These are phyloP conservation scores for Ceratobasidium sp. DNA, from an alignment of 1,284 basidiomycete genomes.

Conservation along the genomic window DNA sequence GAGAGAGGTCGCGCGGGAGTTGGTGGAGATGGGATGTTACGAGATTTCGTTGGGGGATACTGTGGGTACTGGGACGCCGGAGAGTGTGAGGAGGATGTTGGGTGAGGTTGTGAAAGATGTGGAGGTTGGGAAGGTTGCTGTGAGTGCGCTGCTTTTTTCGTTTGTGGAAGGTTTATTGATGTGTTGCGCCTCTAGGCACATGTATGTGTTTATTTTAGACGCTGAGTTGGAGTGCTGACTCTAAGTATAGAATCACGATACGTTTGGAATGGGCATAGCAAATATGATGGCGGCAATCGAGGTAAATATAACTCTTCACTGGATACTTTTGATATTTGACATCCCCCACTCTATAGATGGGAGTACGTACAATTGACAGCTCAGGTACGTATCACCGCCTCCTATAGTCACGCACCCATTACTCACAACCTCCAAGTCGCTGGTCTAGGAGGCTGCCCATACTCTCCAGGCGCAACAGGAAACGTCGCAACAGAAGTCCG, in stretches of 20 bases:
- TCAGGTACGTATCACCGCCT: conserved; percentile 49
- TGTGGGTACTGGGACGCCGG: conserved; percentile 87
- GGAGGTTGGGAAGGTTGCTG: conserved; percentile 76
- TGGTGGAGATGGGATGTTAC: conserved; percentile 94
- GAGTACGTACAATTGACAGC: conserved; percentile 53
- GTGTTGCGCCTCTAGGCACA: conserved; percentile 72
- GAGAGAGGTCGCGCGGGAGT: conserved; percentile 75
- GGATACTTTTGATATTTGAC: background rate
- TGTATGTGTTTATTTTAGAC: conserved; percentile 60
- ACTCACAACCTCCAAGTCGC: conserved; percentile 71
- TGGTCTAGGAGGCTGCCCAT: conserved; percentile 94
- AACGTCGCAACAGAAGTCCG: conserved; percentile 85
- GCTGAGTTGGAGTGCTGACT: conserved; percentile 19
- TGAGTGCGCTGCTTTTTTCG: conserved; percentile 58
- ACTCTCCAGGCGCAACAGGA: conserved; percentile 95
- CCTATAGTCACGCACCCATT: conserved; percentile 4
- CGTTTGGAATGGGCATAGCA: conserved; percentile 84
- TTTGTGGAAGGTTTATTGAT: background rate
- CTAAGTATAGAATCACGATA: conserved; percentile 85
- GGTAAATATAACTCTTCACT: conserved; percentile 51
- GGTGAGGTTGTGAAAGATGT: conserved; percentile 76
- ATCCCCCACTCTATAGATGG: conserved; percentile 45
- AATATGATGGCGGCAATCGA: conserved; percentile 77
- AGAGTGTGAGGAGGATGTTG: conserved; percentile 75
- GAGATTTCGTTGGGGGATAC: conserved; percentile 95